Evolutionary conservation across 2,329 filamentous ascomycete genomes (phyloP), one percentile per base, ranked within the genome.

Genomic region (Bipolaris sorokiniana): DNA sequence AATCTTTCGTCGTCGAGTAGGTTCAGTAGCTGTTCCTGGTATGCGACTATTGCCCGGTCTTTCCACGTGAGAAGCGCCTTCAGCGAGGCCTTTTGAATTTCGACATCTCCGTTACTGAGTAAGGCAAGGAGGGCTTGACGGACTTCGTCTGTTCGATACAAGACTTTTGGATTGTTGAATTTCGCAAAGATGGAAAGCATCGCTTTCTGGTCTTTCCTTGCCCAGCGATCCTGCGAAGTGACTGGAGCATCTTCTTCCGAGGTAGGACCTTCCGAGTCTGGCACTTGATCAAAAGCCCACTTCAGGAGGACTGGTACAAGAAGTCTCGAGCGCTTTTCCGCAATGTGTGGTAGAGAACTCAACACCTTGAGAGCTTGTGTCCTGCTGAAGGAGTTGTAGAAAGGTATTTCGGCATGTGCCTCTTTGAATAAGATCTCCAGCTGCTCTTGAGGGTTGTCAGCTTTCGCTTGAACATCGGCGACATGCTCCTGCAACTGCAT

Each of bases 61-160:
- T 97, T 98, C 94, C 95, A 99, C 0, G 92, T 86, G 50, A 97
- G 82, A 7, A 99, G 85, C 7, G 90, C 90, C 74, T 92, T 93
- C 34, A 99, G 82, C 0, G 92, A 88, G 44, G 89, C 86, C 64
- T 90, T 94, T 74, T 99, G 95, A 15, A 97, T 86, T 64, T 97
- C 94, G 3, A 88, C 83, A 71, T 99, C 95, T 67, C 95, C 95
- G 71, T 97, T 97, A 41, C 88, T 86, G 63, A 97, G 81, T 20
- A 97, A 82, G 31, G 84, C 82, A 16, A 97, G 80, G 22, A 98
- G 81, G 15, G 91, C 87, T 7, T 85, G 78, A 67, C 93, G 90
- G 0, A 97, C 93, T 53, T 91, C 88, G 9, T 86, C 81, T 31
- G 90, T 85, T 68, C 87, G 90, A 76, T 88, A 98, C 3, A 99